Conservation (phyloP, 345 rosid genomes). For the Lepidium aucheri region DNA sequence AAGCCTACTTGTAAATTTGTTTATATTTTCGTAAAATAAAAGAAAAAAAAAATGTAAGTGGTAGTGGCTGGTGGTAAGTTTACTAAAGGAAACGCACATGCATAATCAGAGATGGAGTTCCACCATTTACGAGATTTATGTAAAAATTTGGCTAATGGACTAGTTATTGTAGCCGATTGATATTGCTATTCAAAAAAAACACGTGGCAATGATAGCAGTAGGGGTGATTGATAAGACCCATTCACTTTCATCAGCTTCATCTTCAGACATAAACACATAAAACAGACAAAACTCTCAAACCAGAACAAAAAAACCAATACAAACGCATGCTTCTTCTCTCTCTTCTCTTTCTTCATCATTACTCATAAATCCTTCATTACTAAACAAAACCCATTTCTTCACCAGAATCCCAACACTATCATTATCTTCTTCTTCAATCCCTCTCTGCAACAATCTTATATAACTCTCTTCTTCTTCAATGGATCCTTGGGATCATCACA, state of each 20-base stretch:
- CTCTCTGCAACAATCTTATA: constrained; percentile 8
- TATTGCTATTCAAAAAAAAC: too few species aligned
- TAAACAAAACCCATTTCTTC: constrained; percentile 13
- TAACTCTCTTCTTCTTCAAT: constrained; percentile 5
- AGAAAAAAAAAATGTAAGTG: too few species aligned
- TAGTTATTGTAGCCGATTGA: too few species aligned
- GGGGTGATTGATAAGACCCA: constrained; percentile 3
- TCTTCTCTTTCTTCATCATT: constrained; percentile 15
- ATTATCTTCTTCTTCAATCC: neutral
- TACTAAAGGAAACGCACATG: too few species aligned
- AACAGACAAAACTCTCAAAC: neutral
- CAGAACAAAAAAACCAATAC: neutral
- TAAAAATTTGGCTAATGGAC: too few species aligned
- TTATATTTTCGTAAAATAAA: too few species aligned
- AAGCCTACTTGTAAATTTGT: too few species aligned
- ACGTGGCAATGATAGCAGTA: constrained; percentile 23
- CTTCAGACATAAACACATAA: neutral
- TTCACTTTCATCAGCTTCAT: neutral
- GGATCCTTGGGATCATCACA: constrained; percentile 40
- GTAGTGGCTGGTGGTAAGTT: too few species aligned
- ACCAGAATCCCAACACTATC: constrained; percentile 24
- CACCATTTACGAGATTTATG: too few species aligned
- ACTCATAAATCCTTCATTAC: constrained; percentile 15
- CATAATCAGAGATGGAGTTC: too few species aligned
- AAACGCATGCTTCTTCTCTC: too few species aligned